Base-by-base conservation (phyloP, 305 asterid species). In the Ajuga reptans region DNA sequence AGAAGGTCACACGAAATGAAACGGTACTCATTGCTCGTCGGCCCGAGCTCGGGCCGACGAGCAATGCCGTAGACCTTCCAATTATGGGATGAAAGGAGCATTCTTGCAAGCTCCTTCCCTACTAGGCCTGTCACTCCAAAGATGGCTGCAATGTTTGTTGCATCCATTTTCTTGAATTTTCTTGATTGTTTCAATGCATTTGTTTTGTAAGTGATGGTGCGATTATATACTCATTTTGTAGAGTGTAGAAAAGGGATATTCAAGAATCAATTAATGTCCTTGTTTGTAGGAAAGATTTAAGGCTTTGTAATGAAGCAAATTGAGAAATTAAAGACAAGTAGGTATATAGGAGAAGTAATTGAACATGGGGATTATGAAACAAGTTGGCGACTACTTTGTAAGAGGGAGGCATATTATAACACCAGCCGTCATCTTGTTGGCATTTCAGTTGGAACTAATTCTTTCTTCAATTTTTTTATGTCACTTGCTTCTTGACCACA, bases 1-100 rank as follows among this genome's bases (percentile, higher is more conserved):
- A 82, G 84, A 55, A 91, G 91, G 71, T 91, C 88, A 27, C 96
- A 91, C 0, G 89, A 78, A 9, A 91, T 56, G 80, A 82, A 85
- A 45, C 64, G 85, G 72, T 83, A 81, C 45, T 69, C 36, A 70
- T 50, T 58, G 53, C 49, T 37, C 12, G 17, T 54, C 6, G 70
- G 10, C 62, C 34, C 34, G 18, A 53, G 14, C 3, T 69, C 62
- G 6, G 79, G 81, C 24, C 78, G 77, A 43, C 97, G 86, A 5
- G 95, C 88, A 4, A 91, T 59, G 6, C 97, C 95, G 36, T 89
- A 91, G 1, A 91, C 97, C 76, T 87, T 89, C 97, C 97, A 91
- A 18, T 66, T 64, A 12, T 67, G 43, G 5, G 64, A 49, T 1
- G 87, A 76, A 17, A 89, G 83, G 0, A 91, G 87, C 72, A 66